Evolutionary conservation across 805 yeast genomes (phyloP).

Genomic region (Schizosaccharomyces octosporus): DNA sequence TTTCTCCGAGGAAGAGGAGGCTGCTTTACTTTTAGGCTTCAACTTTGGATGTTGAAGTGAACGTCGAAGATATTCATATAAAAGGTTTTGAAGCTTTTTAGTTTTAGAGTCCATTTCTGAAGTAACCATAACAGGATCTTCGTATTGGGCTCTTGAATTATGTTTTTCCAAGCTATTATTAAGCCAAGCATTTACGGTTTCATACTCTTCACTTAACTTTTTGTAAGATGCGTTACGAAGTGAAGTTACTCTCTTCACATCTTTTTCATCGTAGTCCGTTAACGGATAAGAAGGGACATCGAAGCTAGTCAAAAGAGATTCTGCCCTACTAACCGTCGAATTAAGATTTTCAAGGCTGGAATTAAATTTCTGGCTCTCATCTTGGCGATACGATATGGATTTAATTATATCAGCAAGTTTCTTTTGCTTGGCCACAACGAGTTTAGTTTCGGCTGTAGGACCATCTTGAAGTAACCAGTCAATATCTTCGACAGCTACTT

Average conservation of each 20-base stretch:
- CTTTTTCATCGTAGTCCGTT: not conserved
- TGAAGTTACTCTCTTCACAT: not conserved
- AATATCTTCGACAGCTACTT: not conserved
- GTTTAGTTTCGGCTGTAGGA: not conserved
- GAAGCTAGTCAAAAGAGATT: not conserved
- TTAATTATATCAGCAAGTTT: not conserved
- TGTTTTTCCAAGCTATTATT: not conserved
- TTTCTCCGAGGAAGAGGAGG: not conserved
- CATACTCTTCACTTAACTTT: not conserved
- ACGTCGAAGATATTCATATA: not conserved
- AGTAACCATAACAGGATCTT: not conserved
- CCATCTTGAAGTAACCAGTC: not conserved
- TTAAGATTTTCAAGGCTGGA: constrained; percentile 5
- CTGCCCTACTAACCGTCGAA: not conserved
- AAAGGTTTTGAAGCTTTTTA: not conserved
- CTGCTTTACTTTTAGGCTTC: not conserved
- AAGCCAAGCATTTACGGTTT: not conserved
- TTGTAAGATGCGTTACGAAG: not conserved
- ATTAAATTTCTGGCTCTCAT: not conserved
- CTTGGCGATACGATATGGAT: not conserved
- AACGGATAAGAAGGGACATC: not conserved
- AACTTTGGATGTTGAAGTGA: not conserved
- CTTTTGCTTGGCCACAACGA: not conserved
- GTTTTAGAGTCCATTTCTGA: not conserved
- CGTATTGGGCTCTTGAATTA: not conserved